Evolutionary conservation across 305 asterid species (phyloP).

Genomic region (Petunia hybrid): DNA sequence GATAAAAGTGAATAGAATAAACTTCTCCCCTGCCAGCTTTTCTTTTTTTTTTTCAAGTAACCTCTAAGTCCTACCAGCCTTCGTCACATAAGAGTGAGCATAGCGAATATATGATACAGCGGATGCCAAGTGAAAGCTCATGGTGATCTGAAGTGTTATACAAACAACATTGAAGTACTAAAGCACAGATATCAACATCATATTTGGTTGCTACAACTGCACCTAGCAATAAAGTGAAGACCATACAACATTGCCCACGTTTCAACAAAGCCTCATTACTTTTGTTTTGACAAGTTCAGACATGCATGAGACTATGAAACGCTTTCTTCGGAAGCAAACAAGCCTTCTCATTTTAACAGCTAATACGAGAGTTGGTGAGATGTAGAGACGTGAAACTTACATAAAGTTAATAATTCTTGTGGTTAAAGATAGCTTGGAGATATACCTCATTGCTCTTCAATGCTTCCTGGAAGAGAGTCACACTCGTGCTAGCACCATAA

Average conservation of each 20-base stretch:
- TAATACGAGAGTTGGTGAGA: background rate
- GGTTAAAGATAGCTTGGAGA: background rate
- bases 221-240: background rate
- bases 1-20: background rate
- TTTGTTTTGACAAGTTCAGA: conserved; percentile 16
- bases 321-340: background rate
- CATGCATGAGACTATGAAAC: background rate
- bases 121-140: conserved; percentile 7
- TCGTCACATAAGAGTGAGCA: conserved; percentile 11
- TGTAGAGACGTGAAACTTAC: background rate
- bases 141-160: conserved; percentile 10
- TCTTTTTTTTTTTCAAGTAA: background rate
- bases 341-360: conserved; percentile 12
- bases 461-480: conserved; percentile 73
- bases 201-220: background rate
- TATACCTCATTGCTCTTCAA: conserved; percentile 81
- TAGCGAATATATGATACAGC: background rate
- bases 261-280: background rate
- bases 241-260: background rate
- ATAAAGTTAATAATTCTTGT: conserved; percentile 24
- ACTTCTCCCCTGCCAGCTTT: background rate
- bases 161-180: conserved; percentile 15
- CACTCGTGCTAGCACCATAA: conserved; percentile 59
- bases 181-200: conserved; percentile 1
- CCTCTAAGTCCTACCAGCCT: conserved; percentile 10